Evolutionary conservation across 352 stramenopile genomes (phyloP).

Genomic region (Globisporangium cederbergense): DNA sequence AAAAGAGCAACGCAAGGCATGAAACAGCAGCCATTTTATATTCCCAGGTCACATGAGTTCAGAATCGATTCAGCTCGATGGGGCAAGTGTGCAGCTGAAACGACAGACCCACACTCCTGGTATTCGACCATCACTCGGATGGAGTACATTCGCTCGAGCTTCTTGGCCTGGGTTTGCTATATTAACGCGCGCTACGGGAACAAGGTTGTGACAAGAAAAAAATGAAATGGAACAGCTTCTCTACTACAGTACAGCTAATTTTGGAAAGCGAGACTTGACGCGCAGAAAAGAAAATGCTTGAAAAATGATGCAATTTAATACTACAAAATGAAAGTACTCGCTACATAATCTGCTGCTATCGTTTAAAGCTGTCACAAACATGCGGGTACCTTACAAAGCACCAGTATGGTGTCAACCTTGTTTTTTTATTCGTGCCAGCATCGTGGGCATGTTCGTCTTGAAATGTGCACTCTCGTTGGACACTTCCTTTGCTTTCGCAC

Average conservation of each 20-base stretch:
- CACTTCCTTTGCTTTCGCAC: too few species aligned
- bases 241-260: not conserved
- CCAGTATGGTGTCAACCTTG: too few species aligned
- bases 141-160: not conserved
- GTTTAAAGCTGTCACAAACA: not conserved
- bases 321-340: not conserved
- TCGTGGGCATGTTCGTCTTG: too few species aligned
- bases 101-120: not conserved
- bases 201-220: not conserved
- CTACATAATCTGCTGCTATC: not conserved
- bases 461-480: too few species aligned
- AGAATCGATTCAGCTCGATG: slow-evolving; percentile 14
- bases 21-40: too few species aligned
- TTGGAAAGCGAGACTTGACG: slow-evolving; percentile 5
- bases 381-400: not conserved
- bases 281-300: not conserved
- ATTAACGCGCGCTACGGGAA: not conserved
- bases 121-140: not conserved
- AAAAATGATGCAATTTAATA: not conserved
- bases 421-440: too few species aligned
- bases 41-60: not conserved
- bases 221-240: not conserved
- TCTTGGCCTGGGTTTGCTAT: not conserved
- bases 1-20: not conserved
- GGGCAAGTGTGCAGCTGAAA: not conserved